Conservation (phyloP, 2,329 filamentous ascomycete species). For the Penicillium capsulatum region DNA sequence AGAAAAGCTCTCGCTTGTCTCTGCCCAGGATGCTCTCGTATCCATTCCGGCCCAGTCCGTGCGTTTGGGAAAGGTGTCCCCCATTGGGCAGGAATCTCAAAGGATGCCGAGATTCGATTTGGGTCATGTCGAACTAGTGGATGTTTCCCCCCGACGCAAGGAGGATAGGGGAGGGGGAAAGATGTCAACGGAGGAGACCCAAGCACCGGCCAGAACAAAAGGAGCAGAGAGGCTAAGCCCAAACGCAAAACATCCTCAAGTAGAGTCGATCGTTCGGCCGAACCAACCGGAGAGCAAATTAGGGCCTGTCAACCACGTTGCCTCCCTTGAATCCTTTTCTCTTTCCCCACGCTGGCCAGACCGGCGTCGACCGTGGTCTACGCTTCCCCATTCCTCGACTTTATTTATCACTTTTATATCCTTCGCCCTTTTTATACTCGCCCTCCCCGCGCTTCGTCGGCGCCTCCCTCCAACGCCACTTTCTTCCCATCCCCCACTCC, state of each 20-base stretch:
- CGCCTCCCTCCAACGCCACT: constrained; percentile 17
- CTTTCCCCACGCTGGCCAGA: constrained; percentile 9
- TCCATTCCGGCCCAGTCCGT: constrained; percentile 20
- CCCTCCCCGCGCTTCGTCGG: constrained; percentile 17
- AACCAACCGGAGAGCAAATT: constrained; percentile 3
- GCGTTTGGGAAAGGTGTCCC: too few relatives aligned
- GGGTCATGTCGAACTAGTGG: too few relatives aligned
- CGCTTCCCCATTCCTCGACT: constrained; percentile 1
- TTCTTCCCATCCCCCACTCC: constrained; percentile 6
- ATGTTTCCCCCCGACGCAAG: too few relatives aligned
- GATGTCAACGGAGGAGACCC: too few relatives aligned
- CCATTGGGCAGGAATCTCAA: constrained; percentile 16
- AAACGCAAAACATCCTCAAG: too few relatives aligned
- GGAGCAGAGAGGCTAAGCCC: too few relatives aligned
- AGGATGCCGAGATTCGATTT: too few relatives aligned
- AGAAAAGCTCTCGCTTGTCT: constrained; percentile 20
- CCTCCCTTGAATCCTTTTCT: not conserved
- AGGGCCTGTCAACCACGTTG: constrained; percentile 21
- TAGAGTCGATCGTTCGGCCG: too few relatives aligned
- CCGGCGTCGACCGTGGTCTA: constrained; percentile 9
- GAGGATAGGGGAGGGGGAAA: too few relatives aligned
- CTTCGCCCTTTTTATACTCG: constrained; percentile 5
- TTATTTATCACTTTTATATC: constrained; percentile 9
- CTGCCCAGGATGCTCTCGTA: constrained; percentile 10
- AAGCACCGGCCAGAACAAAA: too few relatives aligned